phyloP scores from a whole-genome alignment of 768 basidiomycete species.

The Holtermanniella nyarrowii region DNA sequence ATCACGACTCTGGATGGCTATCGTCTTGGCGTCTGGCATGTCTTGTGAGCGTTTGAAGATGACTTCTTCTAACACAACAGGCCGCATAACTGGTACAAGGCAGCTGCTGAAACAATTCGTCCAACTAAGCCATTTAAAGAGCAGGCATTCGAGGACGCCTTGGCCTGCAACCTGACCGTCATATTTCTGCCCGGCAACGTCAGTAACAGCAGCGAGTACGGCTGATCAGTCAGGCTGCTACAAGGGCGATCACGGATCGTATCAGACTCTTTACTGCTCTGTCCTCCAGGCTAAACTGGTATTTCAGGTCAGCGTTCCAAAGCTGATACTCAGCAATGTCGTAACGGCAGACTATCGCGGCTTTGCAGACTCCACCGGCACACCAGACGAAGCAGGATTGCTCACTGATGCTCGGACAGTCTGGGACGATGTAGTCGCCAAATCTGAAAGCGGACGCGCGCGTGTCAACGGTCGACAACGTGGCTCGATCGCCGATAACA shows the following conservation, averaged over 20 bases:
- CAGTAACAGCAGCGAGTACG: background rate
- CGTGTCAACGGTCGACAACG: conserved; percentile 20
- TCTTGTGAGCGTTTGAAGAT: conserved; percentile 33
- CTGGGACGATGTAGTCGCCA: conserved; percentile 60
- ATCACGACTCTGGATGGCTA: conserved; percentile 67
- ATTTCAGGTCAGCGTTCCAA: background rate
- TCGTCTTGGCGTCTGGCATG: conserved; percentile 51
- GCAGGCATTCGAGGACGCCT: conserved; percentile 48
- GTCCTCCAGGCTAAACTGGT: conserved; percentile 42
- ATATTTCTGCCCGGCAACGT: conserved; percentile 85
- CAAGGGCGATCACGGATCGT: conserved; percentile 58
- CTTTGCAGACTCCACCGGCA: conserved; percentile 73
- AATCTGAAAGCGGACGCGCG: conserved; percentile 42
- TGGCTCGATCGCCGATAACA: too few relatives aligned
- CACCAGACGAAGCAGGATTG: conserved; percentile 66
- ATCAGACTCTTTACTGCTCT: conserved; percentile 60
- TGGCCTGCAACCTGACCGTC: conserved; percentile 58
- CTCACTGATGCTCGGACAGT: conserved; percentile 59
- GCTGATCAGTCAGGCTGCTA: conserved; percentile 47
- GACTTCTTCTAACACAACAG: too few relatives aligned
- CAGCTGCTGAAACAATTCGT: conserved; percentile 18
- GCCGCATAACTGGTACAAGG: conserved; percentile 29
- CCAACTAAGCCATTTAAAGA: conserved; percentile 42
- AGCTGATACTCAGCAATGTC: conserved; percentile 54
- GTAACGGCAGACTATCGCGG: conserved; percentile 85